Evolutionary conservation across 495 filamentous ascomycete species (phyloP), one percentile per base, ranked within the genome.

Genomic region (Xylaria longipes): DNA sequence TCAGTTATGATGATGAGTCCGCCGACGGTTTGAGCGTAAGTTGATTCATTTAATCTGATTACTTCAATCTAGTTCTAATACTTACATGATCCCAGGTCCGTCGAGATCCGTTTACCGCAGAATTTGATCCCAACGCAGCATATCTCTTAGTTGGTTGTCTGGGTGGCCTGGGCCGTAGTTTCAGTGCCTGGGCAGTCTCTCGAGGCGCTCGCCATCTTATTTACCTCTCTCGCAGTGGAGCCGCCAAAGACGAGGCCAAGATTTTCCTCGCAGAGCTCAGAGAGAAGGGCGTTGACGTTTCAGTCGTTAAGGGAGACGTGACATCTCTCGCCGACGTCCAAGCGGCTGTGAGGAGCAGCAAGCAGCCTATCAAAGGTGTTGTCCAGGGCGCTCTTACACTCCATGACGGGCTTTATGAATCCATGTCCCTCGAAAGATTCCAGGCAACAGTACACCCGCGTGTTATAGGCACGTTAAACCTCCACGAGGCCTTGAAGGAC

Each of bases 121-220:
- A 46, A 15, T 65, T 81, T 37, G 61, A 73, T 12, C 25, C 75
- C 1, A 73, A 83, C 58, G 80, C 76, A 7, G 79, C 80, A 17
- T 89, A 90, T 67, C 64, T 91, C 25, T 75, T 91, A 6, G 76
- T 85, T 31, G 87, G 89, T 3, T 86, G 88, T 50, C 82, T 89
- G 9, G 86, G 88, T 20, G 89, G 88, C 0, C 79, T 91, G 25
- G 89, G 89, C 22, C 82, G 84, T 20, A 81, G 82, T 39, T 78
- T 91, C 43, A 79, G 85, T 9, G 77, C 67, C 1, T 87, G 83
- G 84, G 79, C 91, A 77, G 82, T 84, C 15, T 70, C 80, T 9
- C 80, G 82, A 33, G 88, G 88, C 22, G 89, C 89, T 6, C 76
- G 76, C 17, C 75, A 88, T 62, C 71, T 91, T 4, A 78, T 87